Evolutionary conservation across 2,329 filamentous ascomycete species (phyloP), one percentile per base, ranked within the genome.

Genomic region (Septoria petroselini): DNA sequence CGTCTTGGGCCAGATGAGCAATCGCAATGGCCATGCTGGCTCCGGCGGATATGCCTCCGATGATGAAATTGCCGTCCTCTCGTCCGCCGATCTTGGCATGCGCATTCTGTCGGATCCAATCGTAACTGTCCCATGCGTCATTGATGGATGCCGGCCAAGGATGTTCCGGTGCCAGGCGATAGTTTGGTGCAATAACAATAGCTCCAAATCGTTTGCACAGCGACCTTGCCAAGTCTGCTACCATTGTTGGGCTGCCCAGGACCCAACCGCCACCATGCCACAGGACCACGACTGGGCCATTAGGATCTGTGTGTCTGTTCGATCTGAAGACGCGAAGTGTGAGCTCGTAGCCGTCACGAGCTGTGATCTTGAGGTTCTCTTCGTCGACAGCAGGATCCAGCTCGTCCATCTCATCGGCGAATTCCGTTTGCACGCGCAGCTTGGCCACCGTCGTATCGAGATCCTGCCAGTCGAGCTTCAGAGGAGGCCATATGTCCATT

Each of bases 21-120:
- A 72, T 52, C 2, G 71, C 64, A 2, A 69, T 60, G 7, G 65
- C 52, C 31, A 73, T 65, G 38, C 70, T 71, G 9, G 64, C 71
- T 12, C 71, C 72, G 1, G 75, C 73, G 1, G 70, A 74, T 1
- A 68, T 68, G 2, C 76, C 75, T 15, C 73, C 73, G 11, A 76
- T 43, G 21, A 78, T 54, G 52, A 77, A 77, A 0, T 3, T 75
- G 71, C 66, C n/a, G 67, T 70, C 15, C 62, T 67, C 4, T 72
- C 59, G 3, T 61, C 48, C 21, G 58, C 31, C 29, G 29, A 33
- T 23, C 70, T 69, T 42, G 1, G 61, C 49, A 15, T 60, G 18
- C 15, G 70, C 67, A 48, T 75, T 69, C 9, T 60, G 43, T 3
- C 70, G 66, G 40, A 71, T 65, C 68, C 70, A 76, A 60, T 71